Conservation (phyloP, 1,284 basidiomycete genomes). For the Malassezia furfur region DNA sequence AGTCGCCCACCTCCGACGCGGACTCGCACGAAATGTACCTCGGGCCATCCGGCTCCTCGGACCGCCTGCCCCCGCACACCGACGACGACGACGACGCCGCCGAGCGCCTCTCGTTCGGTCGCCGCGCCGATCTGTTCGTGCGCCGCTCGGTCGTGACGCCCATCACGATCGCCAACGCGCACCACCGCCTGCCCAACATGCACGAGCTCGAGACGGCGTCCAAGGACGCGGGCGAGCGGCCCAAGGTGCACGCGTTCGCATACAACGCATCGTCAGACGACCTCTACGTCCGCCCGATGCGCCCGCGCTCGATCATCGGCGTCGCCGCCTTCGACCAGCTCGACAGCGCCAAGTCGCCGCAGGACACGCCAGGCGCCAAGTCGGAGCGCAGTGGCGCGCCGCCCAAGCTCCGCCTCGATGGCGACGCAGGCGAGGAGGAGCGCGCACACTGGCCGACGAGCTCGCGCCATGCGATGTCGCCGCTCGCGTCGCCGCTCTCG, state of each 20-base stretch:
- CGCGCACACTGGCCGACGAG: constrained; percentile 1
- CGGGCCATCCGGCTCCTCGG: not conserved
- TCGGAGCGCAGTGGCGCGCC: not conserved
- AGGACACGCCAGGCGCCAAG: not conserved
- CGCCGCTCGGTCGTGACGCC: not conserved
- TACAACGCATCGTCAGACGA: not conserved
- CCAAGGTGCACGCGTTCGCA: not conserved
- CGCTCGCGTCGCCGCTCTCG: not conserved
- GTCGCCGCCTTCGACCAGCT: not conserved
- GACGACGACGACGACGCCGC: not conserved
- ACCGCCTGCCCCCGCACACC: not conserved
- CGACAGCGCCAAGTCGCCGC: not conserved
- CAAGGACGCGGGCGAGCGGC: not conserved
- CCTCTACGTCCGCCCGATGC: not conserved
- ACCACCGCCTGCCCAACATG: not conserved
- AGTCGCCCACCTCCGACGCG: not conserved
- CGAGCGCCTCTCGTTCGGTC: not conserved
- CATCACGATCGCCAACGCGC: not conserved
- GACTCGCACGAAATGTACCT: constrained; percentile 12
- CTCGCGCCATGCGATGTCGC: not conserved
- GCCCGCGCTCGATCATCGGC: not conserved
- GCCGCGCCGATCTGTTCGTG: constrained; percentile 12
- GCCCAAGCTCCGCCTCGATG: not conserved
- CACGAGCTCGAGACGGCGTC: not conserved
- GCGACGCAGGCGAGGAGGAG: not conserved